These are phyloP conservation scores for Handroanthus guayacan DNA, from an alignment of 257 asterid genomes.

Conservation along the genomic window DNA sequence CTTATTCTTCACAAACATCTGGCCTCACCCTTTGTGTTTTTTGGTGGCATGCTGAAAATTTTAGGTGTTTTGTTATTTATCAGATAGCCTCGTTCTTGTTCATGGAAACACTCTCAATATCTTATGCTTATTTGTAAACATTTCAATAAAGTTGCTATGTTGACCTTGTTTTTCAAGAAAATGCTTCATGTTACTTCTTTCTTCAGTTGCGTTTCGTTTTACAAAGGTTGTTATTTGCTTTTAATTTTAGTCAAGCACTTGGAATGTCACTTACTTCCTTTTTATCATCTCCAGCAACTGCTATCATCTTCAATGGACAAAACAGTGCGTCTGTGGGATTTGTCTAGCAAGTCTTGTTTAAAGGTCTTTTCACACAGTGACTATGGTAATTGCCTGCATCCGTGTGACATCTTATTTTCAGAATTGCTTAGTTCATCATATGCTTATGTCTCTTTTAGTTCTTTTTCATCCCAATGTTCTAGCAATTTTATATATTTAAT, in stretches of 20 bases:
- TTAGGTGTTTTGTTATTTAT: too few species aligned
- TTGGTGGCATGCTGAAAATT: too few species aligned
- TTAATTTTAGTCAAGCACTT: conserved; percentile 29
- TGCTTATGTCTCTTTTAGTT: conserved; percentile 4
- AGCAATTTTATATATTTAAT: not conserved
- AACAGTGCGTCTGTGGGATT: conserved; percentile 95
- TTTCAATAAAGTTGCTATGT: too few species aligned
- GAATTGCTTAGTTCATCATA: not conserved
- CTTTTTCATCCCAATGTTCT: not conserved
- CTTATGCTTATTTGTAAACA: too few species aligned
- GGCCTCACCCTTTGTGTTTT: too few species aligned
- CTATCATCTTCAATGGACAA: conserved; percentile 97
- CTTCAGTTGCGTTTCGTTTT: conserved; percentile 1
- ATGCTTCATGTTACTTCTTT: not conserved
- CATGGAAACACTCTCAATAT: too few species aligned
- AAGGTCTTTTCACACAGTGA: conserved; percentile 94
- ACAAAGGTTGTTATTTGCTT: conserved; percentile 29
- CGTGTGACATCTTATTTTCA: conserved; percentile 5
- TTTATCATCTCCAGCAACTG: conserved; percentile 64
- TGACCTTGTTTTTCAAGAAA: conserved; percentile 3
- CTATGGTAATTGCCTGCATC: conserved; percentile 68
- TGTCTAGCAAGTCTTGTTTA: conserved; percentile 82
- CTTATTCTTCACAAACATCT: not conserved
- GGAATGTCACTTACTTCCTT: conserved; percentile 28
- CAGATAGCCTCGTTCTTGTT: too few species aligned